phyloP scores from a whole-genome alignment of 371 early-diverging fungal species.

The Mortierella sp. region DNA sequence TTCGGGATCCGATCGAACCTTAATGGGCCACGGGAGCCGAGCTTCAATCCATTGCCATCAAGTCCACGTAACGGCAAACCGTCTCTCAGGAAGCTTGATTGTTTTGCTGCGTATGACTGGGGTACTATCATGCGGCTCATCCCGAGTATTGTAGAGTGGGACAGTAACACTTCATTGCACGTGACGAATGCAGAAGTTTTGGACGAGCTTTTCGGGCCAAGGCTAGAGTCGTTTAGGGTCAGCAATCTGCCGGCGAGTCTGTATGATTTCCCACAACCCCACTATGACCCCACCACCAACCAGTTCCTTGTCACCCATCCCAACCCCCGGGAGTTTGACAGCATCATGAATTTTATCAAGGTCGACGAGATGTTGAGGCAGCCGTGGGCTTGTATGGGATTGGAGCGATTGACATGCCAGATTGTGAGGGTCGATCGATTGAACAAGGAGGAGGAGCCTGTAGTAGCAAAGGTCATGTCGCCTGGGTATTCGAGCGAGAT shows the following conservation, averaged over 20 bases:
- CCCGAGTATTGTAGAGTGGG: too few relatives aligned
- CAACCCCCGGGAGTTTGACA: too few relatives aligned
- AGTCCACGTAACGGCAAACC: neutral
- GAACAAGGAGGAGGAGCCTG: neutral
- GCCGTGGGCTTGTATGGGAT: too few relatives aligned
- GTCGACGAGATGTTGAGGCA: too few relatives aligned
- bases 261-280: neutral
- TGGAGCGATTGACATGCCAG: too few relatives aligned
- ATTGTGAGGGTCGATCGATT: too few relatives aligned
- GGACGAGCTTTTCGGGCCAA: neutral
- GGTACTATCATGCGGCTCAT: neutral
- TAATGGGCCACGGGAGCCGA: neutral
- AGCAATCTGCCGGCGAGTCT: too few relatives aligned
- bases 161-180: neutral
- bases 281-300: neutral
- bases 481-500: neutral
- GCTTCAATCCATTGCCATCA: neutral
- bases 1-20: neutral
- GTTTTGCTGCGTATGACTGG: neutral
- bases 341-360: too few relatives aligned
- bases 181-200: neutral
- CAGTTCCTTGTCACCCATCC: neutral
- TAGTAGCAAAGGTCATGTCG: neutral
- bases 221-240: neutral
- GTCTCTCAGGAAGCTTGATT: neutral